Evolutionary conservation across 140 eudicot species (phyloP), one percentile per base, ranked within the genome.

Genomic region (Bidens hawaiensis): DNA sequence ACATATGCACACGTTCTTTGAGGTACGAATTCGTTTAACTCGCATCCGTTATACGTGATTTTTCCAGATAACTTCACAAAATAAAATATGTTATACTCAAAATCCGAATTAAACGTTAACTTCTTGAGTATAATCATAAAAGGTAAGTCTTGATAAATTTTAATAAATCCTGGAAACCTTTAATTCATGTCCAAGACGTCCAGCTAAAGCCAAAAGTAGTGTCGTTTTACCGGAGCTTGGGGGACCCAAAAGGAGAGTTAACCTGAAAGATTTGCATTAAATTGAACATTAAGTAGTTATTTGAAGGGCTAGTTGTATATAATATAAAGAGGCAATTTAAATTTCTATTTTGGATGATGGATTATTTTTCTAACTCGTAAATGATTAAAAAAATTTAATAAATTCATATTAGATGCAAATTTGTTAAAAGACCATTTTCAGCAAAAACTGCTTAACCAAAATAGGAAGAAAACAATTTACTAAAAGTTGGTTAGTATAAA

Each of bases 211-310:
- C 80, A 90, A 78, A 47, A 90, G 96, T 68, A 90, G 69, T 10
- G 96, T 87, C 2, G 97, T 90, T 77, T 90, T 90, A n/a, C 97
- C 97, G 9, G 97, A 90, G 78, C 96, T 82, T 70, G 97, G 97
- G 60, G 97, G 96, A 1, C 97, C 97, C 82, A 90, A 74, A 60
- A 90, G 94, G 60, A 90, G 82, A 55, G 97, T 87, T 81, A 90
- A 70, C 65, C 97, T 90, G 66, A 56, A 78, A 47, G 58, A 38
- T 64, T 16, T 64, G 49, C 13, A 65, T 45, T 61, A 47, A 10
- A 14, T 25, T 45, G 30, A n/a, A 19, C 10, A 15, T 28, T 30
- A 33, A 33, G 15, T 11, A 47, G 25, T 19, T 27, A 19, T 45
- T 38, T 26, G 26, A 38, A 41, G n/a, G 25, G 42, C 62, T 14